Conservation (phyloP, 768 basidiomycete genomes). For the Royoungia palumana region DNA sequence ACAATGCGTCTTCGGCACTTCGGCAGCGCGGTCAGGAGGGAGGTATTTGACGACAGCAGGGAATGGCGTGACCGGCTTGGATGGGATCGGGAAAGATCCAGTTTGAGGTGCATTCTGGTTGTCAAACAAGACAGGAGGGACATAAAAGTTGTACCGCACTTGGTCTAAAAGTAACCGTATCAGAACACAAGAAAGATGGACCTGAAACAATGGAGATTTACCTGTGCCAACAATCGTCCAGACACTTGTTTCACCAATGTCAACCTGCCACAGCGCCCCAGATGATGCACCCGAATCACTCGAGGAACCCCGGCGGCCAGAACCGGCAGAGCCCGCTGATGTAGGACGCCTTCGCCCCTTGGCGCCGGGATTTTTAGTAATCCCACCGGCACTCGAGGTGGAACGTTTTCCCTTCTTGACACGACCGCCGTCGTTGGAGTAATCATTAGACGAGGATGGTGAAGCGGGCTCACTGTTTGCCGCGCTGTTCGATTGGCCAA, state of each 20-base stretch:
- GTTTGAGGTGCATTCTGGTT: constrained; percentile 69
- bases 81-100: constrained; percentile 73
- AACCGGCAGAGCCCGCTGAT: constrained; percentile 69
- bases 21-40: constrained; percentile 82
- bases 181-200: constrained; percentile 9
- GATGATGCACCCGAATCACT: constrained; percentile 70
- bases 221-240: constrained; percentile 95
- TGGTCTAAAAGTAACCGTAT: constrained; percentile 53
- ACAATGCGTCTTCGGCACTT: constrained; percentile 73
- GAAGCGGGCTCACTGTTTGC: constrained; percentile 70
- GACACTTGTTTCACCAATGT: constrained; percentile 90
- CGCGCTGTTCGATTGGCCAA: constrained; percentile 40
- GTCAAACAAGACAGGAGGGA: constrained; percentile 81
- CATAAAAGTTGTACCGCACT: constrained; percentile 91
- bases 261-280: constrained; percentile 83
- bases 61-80: constrained; percentile 82
- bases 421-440: constrained; percentile 79
- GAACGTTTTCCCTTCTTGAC: constrained; percentile 79
- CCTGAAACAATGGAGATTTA: constrained; percentile 30
- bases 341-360: constrained; percentile 69
- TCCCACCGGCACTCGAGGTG: constrained; percentile 60
- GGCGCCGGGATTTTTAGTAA: constrained; percentile 33
- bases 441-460: constrained; percentile 57
- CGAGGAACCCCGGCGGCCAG: constrained; percentile 61
- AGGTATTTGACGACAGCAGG: constrained; percentile 88